phyloP scores from a whole-genome alignment of 352 stramenopile species.

The Globisporangium echinulatum region DNA sequence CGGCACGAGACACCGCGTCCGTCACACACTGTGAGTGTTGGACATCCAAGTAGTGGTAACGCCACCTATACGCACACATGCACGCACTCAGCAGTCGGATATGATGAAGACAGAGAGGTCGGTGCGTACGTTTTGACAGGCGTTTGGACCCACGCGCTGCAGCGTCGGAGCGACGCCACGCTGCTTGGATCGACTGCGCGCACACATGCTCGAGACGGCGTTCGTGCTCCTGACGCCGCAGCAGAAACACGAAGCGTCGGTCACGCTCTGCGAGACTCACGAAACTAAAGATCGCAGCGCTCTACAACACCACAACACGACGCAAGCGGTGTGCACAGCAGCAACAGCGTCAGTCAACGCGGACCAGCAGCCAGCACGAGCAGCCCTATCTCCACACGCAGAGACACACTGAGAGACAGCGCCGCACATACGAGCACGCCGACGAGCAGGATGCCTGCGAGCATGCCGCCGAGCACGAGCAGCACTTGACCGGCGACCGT shows the following conservation, averaged over 20 bases:
- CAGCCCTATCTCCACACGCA: neutral
- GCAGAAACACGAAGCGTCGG: conserved; percentile 46
- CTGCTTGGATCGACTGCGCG: conserved; percentile 52
- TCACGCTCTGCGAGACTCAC: conserved; percentile 51
- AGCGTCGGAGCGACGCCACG: conserved; percentile 32
- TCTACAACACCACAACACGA: conserved; percentile 18
- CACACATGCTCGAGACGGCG: conserved; percentile 35
- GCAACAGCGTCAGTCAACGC: neutral
- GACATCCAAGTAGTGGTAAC: too few species aligned
- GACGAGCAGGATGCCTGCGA: conserved; percentile 61
- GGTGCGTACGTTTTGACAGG: conserved; percentile 21
- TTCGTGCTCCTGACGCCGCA: conserved; percentile 39
- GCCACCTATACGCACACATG: too few species aligned
- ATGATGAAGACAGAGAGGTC: neutral
- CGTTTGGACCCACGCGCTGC: neutral
- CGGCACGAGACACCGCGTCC: too few species aligned
- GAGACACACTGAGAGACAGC: neutral
- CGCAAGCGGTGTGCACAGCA: too few species aligned
- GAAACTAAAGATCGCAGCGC: conserved; percentile 56
- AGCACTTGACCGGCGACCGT: conserved; percentile 53
- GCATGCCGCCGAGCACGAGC: conserved; percentile 59
- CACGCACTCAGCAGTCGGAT: too few species aligned
- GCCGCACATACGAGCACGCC: conserved; percentile 48
- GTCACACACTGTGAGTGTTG: too few species aligned
- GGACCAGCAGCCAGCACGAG: neutral